Evolutionary conservation across 768 basidiomycete genomes (phyloP).

Genomic region (Hygrocybe coccinea): DNA sequence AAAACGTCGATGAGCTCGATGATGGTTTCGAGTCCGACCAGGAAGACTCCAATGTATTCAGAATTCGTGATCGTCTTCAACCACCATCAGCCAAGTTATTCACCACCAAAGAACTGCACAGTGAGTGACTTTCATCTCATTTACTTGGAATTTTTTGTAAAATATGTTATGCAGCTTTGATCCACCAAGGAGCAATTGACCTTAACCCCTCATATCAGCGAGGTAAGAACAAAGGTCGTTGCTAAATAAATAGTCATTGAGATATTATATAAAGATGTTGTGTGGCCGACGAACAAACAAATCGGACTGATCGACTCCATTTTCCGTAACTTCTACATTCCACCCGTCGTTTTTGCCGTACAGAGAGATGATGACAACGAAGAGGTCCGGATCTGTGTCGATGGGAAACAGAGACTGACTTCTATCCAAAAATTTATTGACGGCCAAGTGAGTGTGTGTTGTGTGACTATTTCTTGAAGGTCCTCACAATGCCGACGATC

Average conservation of each 20-base stretch:
- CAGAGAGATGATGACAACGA: slow-evolving; percentile 49
- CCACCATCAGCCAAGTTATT: slow-evolving; percentile 39
- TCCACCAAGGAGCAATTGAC: slow-evolving; percentile 67
- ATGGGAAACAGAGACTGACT: slow-evolving; percentile 81
- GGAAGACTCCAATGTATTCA: slow-evolving; percentile 39
- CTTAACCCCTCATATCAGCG: slow-evolving; percentile 69
- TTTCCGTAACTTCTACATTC: slow-evolving; percentile 73
- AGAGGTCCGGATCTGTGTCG: slow-evolving; percentile 61
- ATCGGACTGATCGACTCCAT: slow-evolving; percentile 71
- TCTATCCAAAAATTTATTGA: slow-evolving; percentile 76
- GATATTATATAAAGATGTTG: slow-evolving; percentile 48
- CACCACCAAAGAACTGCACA: slow-evolving; percentile 43
- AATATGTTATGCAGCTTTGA: slow-evolving; percentile 40
- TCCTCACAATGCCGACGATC: neutral
- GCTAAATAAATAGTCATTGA: neutral
- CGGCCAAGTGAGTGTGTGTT: slow-evolving; percentile 49
- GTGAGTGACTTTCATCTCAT: slow-evolving; percentile 28
- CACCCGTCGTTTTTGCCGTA: slow-evolving; percentile 73
- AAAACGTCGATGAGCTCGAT: slow-evolving; percentile 47
- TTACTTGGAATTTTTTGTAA: neutral
- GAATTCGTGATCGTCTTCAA: slow-evolving; percentile 38
- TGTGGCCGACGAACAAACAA: slow-evolving; percentile 71
- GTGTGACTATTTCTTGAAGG: slow-evolving; percentile 8
- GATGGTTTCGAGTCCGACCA: slow-evolving; percentile 40
- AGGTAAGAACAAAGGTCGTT: slow-evolving; percentile 38